Base-by-base conservation (phyloP, 768 basidiomycete genomes). In the Lactarius sp. region DNA sequence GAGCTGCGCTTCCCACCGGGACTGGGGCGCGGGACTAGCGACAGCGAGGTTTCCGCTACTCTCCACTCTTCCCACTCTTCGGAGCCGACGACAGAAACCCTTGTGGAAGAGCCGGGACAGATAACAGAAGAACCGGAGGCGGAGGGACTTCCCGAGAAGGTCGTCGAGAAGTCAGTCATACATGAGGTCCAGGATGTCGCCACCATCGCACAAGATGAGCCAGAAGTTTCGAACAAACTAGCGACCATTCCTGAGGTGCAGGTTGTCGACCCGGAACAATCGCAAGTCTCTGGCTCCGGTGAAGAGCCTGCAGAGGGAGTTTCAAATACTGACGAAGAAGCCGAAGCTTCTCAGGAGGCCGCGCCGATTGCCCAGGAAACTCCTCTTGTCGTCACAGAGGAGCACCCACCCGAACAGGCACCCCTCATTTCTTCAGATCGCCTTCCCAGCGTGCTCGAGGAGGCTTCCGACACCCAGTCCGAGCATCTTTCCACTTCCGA, bases 1-100 rank as follows among this genome's bases (percentile, higher is more conserved):
- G 66, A 59, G 41, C 36, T 65, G 36, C 66, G 58, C 50, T 67
- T 59, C 47, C 66, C 63, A n/a, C 63, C 66, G 8, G 63, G 66
- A 12, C 42, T 60, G 5, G 58, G 37, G 22, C 53, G 47, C 14
- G 41, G 47, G 13, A 47, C 2, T 5, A 63, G 51, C 14, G 61
- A 56, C 27, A 49, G 36, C 42, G 64, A 52, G 51, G 33, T 10
- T 44, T 46, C 64, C 4, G 27, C 37, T 27, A 36, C 27, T 8
- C 39, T 37, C 51, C 60, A 62, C 49, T 60, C 60, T 56, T 47
- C 55, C 42, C 60, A 63, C 52, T 61, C 60, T 52, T 47, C 55
- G 22, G 64, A 57, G 56, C 60, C 49, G 44, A 65, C 54, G 6
- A 39, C 52, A 27, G 64, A 56, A 31, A 62, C 61, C 1, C 61